Base-by-base conservation (phyloP, 2,329 filamentous ascomycete species). In the Aureobasidium sp. region DNA sequence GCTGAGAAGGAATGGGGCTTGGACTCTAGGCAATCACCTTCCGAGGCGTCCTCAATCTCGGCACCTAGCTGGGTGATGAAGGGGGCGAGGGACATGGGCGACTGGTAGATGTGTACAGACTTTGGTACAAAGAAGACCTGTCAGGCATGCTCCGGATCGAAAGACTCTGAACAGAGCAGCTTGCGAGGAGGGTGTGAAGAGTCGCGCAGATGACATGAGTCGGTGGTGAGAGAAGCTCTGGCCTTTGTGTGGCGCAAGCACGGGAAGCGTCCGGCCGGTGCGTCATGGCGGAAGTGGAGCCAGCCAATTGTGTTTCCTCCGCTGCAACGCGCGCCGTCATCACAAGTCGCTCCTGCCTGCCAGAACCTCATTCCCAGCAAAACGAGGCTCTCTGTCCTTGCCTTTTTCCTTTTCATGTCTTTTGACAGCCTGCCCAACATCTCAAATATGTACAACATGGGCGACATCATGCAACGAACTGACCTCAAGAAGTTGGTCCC, bases 401-500 rank as follows among this genome's bases (percentile, higher is more conserved):
- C 29, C 45, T 5, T 60, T 51, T 34, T 51, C 39, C 37, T 37
- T 49, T 62, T 29, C 47, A 63, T 63, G 62, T 60, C 62, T 39
- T 63, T 63, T 63, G 62, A 63, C 48, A 63, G 53, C 31, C 45
- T 62, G 36, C 62, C 61, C 37, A 61, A 36, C 39, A 53, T 41
- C 52, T 29, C 27, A 34, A 29, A 37, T 20, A 53, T 49, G 29
- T 53, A 61, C 66, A 70, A 44, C 64, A 72, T 72, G 69, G 66
- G 65, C 65, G 70, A 71, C 67, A 67, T 70, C 49, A 72, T 73
- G 70, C 62, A 64, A 34, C 66, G 72, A 71, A 68, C 74, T 44
- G 72, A 81, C 70, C 74, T 78, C 67, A 80, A 80, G 71, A 77
- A 77, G 64, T 65, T 79, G 66, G 71, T 73, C 64, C 79, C 79